Evolutionary conservation across 2,329 filamentous ascomycete species (phyloP), one percentile per base, ranked within the genome.

Genomic region (Blastomyces parvus): DNA sequence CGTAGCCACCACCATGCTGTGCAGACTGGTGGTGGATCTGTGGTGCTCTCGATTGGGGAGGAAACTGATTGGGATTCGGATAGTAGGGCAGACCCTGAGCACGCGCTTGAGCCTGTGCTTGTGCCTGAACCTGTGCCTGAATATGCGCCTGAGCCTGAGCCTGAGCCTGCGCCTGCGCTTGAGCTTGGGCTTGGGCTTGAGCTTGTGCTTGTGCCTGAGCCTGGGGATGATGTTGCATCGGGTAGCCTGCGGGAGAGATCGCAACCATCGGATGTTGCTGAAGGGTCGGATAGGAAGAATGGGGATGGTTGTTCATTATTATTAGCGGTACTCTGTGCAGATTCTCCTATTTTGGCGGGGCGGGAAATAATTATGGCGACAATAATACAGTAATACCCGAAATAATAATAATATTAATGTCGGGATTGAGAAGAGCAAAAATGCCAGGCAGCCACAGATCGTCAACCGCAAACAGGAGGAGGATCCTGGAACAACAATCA

Each of bases 261-360:
- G 63, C 62, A 56, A 62, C 58, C 25, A 62, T 62, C 9, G 64
- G 61, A 52, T 62, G 42, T 57, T 66, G 66, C 57, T 66, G 65
- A 73, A 56, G 69, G 67, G 56, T 55, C 19, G 61, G 53, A 52
- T 48, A 67, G 2, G 61, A 58, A 19, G 60, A 62, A 44, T 64
- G 64, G 46, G 64, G 64, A 53, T 66, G 66, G 40, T 67, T 67
- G 63, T 66, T 67, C 22, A 46, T 61, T 40, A 38, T 53, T 53
- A 46, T 53, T 53, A 46, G 40, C 53, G 4, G 52, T 55, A 36
- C n/a, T 33, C 33, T 19, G 14, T 33, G n/a, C 19, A 57, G 38
- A 25, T 57, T 25, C 1, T n/a, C 7, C 19, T 57, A 19, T 53
- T 3, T 3, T 38, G 3, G 7, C 7, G 8, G 46, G 7, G 9